Conservation (phyloP, 2,329 filamentous ascomycete species). For the Fusarium domesticum region DNA sequence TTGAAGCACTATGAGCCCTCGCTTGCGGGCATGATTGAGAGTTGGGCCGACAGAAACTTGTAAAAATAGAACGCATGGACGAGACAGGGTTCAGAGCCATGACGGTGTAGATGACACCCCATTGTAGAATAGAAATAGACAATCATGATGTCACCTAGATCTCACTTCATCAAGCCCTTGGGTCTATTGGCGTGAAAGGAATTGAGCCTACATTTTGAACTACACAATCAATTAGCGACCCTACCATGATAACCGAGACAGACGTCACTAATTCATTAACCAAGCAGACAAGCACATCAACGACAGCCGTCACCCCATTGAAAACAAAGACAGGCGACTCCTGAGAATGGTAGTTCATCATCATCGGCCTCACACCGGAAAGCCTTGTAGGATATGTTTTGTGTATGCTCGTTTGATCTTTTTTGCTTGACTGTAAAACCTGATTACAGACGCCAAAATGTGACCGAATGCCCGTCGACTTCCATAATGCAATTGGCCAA, state of each 20-base stretch:
- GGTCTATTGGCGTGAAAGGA: no score
- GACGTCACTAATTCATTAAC: no score
- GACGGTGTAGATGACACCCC: background rate
- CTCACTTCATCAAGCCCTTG: no score
- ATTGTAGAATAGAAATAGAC: constrained; percentile 19
- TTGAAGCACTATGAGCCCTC: constrained; percentile 85
- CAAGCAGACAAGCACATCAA: no score
- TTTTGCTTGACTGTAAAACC: constrained; percentile 58
- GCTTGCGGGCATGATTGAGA: constrained; percentile 77
- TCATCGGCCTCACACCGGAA: constrained; percentile 35
- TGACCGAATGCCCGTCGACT: constrained; percentile 60
- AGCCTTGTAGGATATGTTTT: constrained; percentile 33
- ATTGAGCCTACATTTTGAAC: no score
- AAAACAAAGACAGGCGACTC: constrained; percentile 13
- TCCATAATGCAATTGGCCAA: constrained; percentile 64
- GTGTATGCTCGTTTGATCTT: constrained; percentile 46
- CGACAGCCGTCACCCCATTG: background rate
- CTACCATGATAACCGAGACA: no score
- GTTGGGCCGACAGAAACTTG: constrained; percentile 64
- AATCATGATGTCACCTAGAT: background rate
- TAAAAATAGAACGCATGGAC: constrained; percentile 28
- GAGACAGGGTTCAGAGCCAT: background rate
- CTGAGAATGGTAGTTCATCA: constrained; percentile 30
- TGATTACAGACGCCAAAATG: constrained; percentile 66
- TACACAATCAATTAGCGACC: no score